A percentile compares a stretch with the other conserved stretches of the same genome.
phyloP scores from a whole-genome alignment of 768 basidiomycete species.

The Tylopilus balloui region DNA sequence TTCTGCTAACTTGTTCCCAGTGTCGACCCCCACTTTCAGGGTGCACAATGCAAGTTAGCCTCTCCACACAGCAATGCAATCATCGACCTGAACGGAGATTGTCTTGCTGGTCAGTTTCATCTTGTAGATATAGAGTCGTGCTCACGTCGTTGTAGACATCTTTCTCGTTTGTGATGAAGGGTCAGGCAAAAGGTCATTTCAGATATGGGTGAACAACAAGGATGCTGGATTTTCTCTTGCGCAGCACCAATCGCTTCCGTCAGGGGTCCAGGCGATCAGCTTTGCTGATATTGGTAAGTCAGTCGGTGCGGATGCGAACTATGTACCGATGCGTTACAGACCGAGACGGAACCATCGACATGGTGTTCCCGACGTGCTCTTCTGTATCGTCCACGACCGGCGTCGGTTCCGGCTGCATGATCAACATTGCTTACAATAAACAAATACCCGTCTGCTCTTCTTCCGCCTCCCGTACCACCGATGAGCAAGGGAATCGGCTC shows the following conservation, averaged over 20 bases:
- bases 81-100: slow-evolving; percentile 93
- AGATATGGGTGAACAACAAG: slow-evolving; percentile 92
- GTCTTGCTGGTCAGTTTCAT: slow-evolving; percentile 65
- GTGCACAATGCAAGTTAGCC: slow-evolving; percentile 67
- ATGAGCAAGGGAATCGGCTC: slow-evolving; percentile 45
- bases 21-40: slow-evolving; percentile 54
- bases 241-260: slow-evolving; percentile 63
- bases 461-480: slow-evolving; percentile 43
- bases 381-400: slow-evolving; percentile 66
- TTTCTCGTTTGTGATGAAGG: slow-evolving; percentile 83
- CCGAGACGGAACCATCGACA: slow-evolving; percentile 93
- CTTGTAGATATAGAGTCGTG: not conserved
- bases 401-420: slow-evolving; percentile 66
- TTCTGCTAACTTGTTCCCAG: slow-evolving; percentile 33
- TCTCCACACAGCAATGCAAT: slow-evolving; percentile 94
- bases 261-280: slow-evolving; percentile 70
- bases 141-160: slow-evolving; percentile 51
- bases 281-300: slow-evolving; percentile 86
- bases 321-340: slow-evolving; percentile 42
- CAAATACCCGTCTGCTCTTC: slow-evolving; percentile 79
- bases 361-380: slow-evolving; percentile 84
- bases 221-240: slow-evolving; percentile 67
- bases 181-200: slow-evolving; percentile 58
- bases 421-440: slow-evolving; percentile 92
- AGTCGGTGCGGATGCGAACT: not conserved